Evolutionary conservation across 768 basidiomycete genomes (phyloP).

Genomic region (Amylocystis lapponica): DNA sequence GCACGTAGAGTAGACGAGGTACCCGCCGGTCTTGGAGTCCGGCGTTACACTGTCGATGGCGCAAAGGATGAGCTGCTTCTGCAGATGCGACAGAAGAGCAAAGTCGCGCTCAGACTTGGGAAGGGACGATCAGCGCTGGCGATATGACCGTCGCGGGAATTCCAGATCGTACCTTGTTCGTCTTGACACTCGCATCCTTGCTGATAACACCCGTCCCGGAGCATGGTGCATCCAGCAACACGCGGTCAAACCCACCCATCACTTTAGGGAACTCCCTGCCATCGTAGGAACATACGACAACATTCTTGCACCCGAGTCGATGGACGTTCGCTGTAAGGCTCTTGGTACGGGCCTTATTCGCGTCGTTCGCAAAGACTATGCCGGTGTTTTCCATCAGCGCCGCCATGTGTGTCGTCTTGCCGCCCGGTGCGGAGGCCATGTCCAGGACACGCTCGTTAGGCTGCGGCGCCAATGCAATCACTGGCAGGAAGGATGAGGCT

Average conservation of each 20-base stretch:
- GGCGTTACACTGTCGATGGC: slow-evolving; percentile 94
- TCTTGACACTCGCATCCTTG: slow-evolving; percentile 95
- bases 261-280: slow-evolving; percentile 98
- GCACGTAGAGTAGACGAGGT: slow-evolving; percentile 96
- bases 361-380: slow-evolving; percentile 95
- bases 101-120: slow-evolving; percentile 90
- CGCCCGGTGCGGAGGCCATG: slow-evolving; percentile 98
- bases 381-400: slow-evolving; percentile 97
- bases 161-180: slow-evolving; percentile 85
- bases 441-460: slow-evolving; percentile 92
- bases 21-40: slow-evolving; percentile 87
- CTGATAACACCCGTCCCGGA: slow-evolving; percentile 97
- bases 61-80: slow-evolving; percentile 97
- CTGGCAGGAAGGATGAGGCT: slow-evolving; percentile 98
- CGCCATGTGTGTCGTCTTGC: slow-evolving; percentile 97
- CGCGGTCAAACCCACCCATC: slow-evolving; percentile 98
- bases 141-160: slow-evolving; percentile 5
- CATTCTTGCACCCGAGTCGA: slow-evolving; percentile 96
- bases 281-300: slow-evolving; percentile 94
- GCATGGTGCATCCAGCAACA: slow-evolving; percentile 94
- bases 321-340: slow-evolving; percentile 96
- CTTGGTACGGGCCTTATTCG: slow-evolving; percentile 92
- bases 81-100: slow-evolving; percentile 90
- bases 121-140: neutral
- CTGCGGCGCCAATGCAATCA: slow-evolving; percentile 90